Evolutionary conservation across 495 filamentous ascomycete genomes (phyloP).

Genomic region (Podospora appendiculata): DNA sequence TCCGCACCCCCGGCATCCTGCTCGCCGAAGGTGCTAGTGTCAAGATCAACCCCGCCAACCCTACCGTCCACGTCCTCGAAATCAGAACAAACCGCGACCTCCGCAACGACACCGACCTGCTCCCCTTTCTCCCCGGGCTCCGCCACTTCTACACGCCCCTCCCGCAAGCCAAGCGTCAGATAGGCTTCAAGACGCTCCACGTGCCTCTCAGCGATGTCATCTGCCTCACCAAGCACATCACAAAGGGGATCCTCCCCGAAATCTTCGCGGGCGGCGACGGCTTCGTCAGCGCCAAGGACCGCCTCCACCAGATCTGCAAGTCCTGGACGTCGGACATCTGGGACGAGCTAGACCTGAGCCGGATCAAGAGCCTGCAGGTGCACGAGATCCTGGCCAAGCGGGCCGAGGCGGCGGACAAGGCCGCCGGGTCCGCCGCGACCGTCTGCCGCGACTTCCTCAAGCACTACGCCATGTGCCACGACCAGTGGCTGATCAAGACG

Average conservation of each 20-base stretch:
- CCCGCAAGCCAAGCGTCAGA: conserved; percentile 48
- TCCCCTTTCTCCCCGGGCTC: conserved; percentile 69
- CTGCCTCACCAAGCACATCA: conserved; percentile 65
- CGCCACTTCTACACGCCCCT: conserved; percentile 51
- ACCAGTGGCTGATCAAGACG: conserved; percentile 89
- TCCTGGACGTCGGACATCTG: conserved; percentile 68
- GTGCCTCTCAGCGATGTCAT: conserved; percentile 69
- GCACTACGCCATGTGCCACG: conserved; percentile 90
- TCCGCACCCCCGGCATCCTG: conserved; percentile 72
- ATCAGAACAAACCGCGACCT: conserved; percentile 53
- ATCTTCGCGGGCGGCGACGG: conserved; percentile 40
- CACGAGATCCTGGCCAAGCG: conserved; percentile 67
- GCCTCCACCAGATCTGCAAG: conserved; percentile 52
- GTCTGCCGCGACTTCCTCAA: conserved; percentile 69
- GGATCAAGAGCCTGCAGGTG: conserved; percentile 69
- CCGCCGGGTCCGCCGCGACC: conserved; percentile 50
- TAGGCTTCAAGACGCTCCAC: conserved; percentile 54
- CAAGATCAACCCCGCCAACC: conserved; percentile 46
- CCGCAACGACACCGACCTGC: conserved; percentile 66
- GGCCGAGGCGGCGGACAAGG: conserved; percentile 48
- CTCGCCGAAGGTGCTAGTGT: conserved; percentile 60
- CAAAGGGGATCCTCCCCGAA: conserved; percentile 53
- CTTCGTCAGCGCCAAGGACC: conserved; percentile 43
- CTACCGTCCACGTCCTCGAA: conserved; percentile 69
- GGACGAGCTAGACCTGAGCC: conserved; percentile 78